Evolutionary conservation across 2,329 filamentous ascomycete species (phyloP), one percentile per base, ranked within the genome.

Genomic region (Sclerotinia borealis): DNA sequence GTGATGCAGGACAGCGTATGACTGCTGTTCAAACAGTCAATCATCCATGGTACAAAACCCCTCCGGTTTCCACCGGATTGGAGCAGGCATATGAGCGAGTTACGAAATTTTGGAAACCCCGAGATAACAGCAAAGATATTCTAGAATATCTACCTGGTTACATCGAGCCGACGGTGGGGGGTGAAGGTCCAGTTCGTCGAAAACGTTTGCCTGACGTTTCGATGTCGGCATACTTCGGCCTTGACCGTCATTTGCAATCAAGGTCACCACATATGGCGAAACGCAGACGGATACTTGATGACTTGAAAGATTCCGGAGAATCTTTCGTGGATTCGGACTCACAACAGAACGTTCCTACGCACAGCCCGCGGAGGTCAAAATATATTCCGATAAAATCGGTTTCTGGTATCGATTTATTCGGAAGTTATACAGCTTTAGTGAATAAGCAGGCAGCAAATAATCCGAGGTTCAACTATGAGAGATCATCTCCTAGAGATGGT

Each of bases 1-100:
- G 72, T 29, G 69, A 76, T 45, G 72, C 75, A 39, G 49, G 63
- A 7, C 37, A 64, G 13, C 72, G 79, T 56, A 72, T 77, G 52
- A 76, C 75, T 27, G 75, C 76, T 6, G 41, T 49, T 1, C 56
- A 74, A 64, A 73, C 75, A 25, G 69, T 75, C 54, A 49, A 64
- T 22, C 77, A 80, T 67, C 45, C 63, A 37, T 80, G 78, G 78
- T 74, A 79, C 63, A 69, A 63, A 22, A 66, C 67, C 25, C 69
- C 69, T 25, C 48, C 31, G 11, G 70, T 73, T 63, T 70, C 68
- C n/a, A 41, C 41, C 13, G 59, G 66, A 7, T 65, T 73, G 25
- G 65, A 71, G 36, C 65, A 69, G n/a, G 64, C 68, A 13, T 73
- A 70, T 43, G 31, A 62, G 15, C 65, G 67, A 63, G 66, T 69